phyloP scores from a whole-genome alignment of 148 eudicot genomes.

The Fallopia convolvulus region DNA sequence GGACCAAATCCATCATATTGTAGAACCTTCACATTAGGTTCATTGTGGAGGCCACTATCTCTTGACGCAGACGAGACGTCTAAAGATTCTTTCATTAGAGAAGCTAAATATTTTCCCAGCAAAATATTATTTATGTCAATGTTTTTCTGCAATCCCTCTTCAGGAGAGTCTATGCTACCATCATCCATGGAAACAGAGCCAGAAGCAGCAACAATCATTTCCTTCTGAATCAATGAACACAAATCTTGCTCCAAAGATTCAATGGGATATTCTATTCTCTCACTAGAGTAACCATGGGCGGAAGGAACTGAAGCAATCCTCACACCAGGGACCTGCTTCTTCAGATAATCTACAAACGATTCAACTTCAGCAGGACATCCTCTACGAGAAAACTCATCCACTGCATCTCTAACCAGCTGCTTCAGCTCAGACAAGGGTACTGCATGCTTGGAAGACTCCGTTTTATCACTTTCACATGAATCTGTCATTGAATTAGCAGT shows the following conservation, averaged over 20 bases:
- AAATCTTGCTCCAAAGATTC: constrained; percentile 64
- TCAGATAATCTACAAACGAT: constrained; percentile 59
- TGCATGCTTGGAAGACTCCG: constrained; percentile 22
- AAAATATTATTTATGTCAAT: constrained; percentile 32
- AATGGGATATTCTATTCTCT: constrained; percentile 32
- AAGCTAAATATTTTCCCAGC: constrained; percentile 73
- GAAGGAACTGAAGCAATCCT: constrained; percentile 35
- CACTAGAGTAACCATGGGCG: constrained; percentile 26
- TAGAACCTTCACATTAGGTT: constrained; percentile 24
- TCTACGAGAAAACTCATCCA: constrained; percentile 53
- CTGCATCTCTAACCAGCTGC: constrained; percentile 48
- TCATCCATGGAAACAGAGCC: constrained; percentile 22
- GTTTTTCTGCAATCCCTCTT: constrained; percentile 16
- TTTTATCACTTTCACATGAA: constrained; percentile 19
- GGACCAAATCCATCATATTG: constrained; percentile 64
- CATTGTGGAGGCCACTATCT: constrained; percentile 23
- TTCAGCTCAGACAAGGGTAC: constrained; percentile 39
- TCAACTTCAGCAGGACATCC: constrained; percentile 58
- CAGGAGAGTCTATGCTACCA: constrained; percentile 20
- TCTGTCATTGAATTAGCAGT: constrained; percentile 14
- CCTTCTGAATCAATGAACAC: constrained; percentile 39
- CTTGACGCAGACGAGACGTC: constrained; percentile 44
- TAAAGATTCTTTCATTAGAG: constrained; percentile 41
- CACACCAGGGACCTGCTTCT: constrained; percentile 47
- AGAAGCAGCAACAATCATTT: constrained; percentile 18